Base-by-base conservation (phyloP, 1,139 yeast genomes). In the Nakaseomyces sp. region DNA sequence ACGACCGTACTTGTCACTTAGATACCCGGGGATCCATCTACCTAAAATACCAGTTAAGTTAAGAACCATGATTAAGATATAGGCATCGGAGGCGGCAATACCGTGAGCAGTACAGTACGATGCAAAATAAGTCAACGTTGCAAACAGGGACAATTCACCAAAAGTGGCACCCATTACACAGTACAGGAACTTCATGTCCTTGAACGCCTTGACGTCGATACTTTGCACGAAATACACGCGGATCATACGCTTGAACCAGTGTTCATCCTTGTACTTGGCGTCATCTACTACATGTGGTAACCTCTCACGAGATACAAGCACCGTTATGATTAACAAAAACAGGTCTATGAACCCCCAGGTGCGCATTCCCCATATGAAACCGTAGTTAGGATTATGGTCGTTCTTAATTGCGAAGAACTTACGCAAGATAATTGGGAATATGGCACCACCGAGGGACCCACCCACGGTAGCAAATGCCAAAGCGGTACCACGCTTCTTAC, bases 391-490 rank as follows among this genome's bases (percentile, higher is more conserved):
- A 18, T 44, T 42, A 22, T 25, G 39, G 3, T 17, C 42, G 5
- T 42, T 29, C 12, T 48, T 40, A 48, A 51, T 46, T 5, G 50
- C 37, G 54, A 76, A 78, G 41, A 79, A 63, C 30, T 67, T 62
- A 52, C 80, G 71, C 45, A 81, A 67, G 73, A 79, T 69, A 26
- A 80, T 60, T 1, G 87, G 81, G 57, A 78, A 76, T 1, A 77
- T 64, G 20, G 78, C 72, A 39, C 85, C 85, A 15, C 89, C 89
- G 5, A 79, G 57, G 26, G 80, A 71, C 0, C 87, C 87, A 12
- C 87, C 86, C 52, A 74, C 73, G 5, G 81, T 74, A 0, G 81
- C 81, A 3, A 78, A 58, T 1, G 84, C 78, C 39, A 77, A 58
- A 3, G 85, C 86, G 47, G 73, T 60, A 1, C 81, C 88, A 45